phyloP scores from a whole-genome alignment of 148 eudicot species.

The Silene uniflora region DNA sequence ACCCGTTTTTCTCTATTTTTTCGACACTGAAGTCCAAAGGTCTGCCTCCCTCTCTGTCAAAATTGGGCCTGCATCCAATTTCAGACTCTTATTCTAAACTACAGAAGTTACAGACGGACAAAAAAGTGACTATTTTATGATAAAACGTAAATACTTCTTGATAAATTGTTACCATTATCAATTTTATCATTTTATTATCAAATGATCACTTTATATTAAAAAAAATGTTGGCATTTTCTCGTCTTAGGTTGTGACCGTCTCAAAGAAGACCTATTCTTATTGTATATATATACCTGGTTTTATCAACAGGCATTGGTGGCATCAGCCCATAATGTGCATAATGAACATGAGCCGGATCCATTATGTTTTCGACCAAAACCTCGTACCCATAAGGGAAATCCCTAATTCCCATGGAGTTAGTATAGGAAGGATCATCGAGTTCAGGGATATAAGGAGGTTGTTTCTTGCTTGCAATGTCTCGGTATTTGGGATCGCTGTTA shows the following conservation, averaged over 20 bases:
- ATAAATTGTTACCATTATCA: too few species aligned
- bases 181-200: too few species aligned
- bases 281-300: conserved; percentile 29
- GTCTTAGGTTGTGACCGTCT: too few species aligned
- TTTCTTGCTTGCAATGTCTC: conserved; percentile 39
- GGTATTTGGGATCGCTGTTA: conserved; percentile 49
- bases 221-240: too few species aligned
- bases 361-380: conserved; percentile 75
- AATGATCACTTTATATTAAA: too few species aligned
- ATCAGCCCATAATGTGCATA: conserved; percentile 87
- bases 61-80: conserved; percentile 23
- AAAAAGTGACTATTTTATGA: too few species aligned
- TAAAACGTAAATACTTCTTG: too few species aligned
- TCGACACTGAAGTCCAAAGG: conserved; percentile 57
- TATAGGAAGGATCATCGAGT: conserved; percentile 68
- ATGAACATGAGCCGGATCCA: conserved; percentile 95
- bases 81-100: neutral
- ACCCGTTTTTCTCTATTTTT: conserved; percentile 52
- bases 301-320: conserved; percentile 24
- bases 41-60: conserved; percentile 77
- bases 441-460: conserved; percentile 66
- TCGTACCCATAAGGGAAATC: conserved; percentile 85
- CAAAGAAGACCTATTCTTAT: too few species aligned
- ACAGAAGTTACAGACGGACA: conserved; percentile 3
- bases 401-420: conserved; percentile 47